Evolutionary conservation across 352 stramenopile genomes (phyloP), one percentile per base, ranked within the genome.

Genomic region (Pythium periplocum): DNA sequence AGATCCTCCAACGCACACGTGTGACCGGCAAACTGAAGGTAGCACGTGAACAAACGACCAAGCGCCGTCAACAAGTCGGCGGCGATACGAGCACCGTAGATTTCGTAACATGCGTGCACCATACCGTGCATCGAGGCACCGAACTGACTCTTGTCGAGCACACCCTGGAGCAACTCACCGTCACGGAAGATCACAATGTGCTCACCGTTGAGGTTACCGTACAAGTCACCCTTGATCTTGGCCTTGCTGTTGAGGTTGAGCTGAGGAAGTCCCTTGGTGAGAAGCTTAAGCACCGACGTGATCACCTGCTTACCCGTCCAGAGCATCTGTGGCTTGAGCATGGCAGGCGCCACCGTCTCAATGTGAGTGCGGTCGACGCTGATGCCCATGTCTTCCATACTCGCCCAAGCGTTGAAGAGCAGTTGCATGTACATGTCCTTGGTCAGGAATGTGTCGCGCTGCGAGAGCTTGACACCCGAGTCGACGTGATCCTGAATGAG

Each of bases 221-320:
- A 99, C 12, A 97, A 77, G 39, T 96, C 89, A 34, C 93, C 87
- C 51, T 96, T 96, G 57, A 98, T 98, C 71, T 99, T 99, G 35
- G 97, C 78, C 66, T 99, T 99, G 64, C 80, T 91, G 87, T 98
- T 72, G 30, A 95, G 59, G 61, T 93, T 92, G 11, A 99, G 78
- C 55, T 90, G 89, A 26, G 93, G 92, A 6, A 98, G 62, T 1
- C 81, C 82, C 58, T 90, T 83, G 2, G 86, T 96, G 32, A 98
- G 71, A 74, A 98, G 75, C 71, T 97, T 90, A n/a, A 99, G 78
- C 46, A 99, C 76, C 12, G 93, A 98, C 7, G 92, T 98, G 53
- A 99, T 93, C 26, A 99, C 94, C 71, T 99, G 97, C 63, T 99
- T 99, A 51, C 98, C 98, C 7, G 97, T 99, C 97, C 97, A 99